Base-by-base conservation (phyloP, 768 basidiomycete species). In the Tulasnella sp. region DNA sequence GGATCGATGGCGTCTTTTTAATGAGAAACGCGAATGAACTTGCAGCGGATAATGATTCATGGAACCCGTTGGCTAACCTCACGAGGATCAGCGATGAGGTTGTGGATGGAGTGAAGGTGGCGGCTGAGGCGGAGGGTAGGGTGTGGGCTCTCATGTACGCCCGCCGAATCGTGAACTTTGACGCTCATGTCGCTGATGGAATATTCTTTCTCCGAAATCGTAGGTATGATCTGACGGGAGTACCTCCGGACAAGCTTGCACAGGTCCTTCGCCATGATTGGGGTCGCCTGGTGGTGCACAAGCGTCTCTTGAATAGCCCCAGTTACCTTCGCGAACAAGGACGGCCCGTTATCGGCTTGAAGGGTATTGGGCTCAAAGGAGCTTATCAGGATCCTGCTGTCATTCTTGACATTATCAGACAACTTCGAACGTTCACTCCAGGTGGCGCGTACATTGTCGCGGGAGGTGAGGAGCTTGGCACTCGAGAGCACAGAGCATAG, bases 191-290 rank as follows among this genome's bases (percentile, higher is more conserved):
- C 36, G 22, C 77, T 58, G 64, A 54, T 29, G 19, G 67, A 31
- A 34, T 52, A 25, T 15, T 72, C 17, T n/a, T n/a, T 4, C 2
- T 17, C 40, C 12, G 40, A 42, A 42, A n/a, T n/a, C 40, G 12
- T 76, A 93, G 93, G 92, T 94, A 94, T 81, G 93, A 94, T 81
- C 89, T 94, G 2, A 88, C 91, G 11, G 91, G 92, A 25, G 89
- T 94, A n/a, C 83, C 90, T 31, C 85, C 90, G 7, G 88, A 91
- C 74, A 88, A 89, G 74, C 87, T 95, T n/a, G 88, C 88, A 72
- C 83, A 83, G 9, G 85, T 93, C 64, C 82, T 95, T 19, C 87
- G 91, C 79, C 86, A 86, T 67, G 93, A 95, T 82, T 93, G 92
- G 91, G 79, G 82, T 6, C 91, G 93, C 81, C 89, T 95, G 52